These are phyloP conservation scores for Leishmania lainsoni DNA, from an alignment of 208 protist species.

Conservation along the genomic window DNA sequence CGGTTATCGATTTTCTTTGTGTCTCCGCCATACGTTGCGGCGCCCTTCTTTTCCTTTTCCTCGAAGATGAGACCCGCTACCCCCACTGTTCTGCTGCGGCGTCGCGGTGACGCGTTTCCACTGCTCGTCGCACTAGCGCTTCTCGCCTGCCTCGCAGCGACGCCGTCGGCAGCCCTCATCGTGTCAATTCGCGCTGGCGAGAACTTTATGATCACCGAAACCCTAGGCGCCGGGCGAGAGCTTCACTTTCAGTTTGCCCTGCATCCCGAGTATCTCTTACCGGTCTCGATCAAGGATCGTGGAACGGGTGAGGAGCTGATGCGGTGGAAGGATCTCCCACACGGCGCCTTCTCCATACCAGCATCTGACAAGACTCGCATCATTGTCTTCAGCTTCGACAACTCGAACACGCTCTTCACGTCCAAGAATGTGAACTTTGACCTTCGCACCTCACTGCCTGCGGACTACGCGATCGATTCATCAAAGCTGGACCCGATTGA, in stretches of 20 bases:
- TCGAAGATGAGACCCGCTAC: neutral
- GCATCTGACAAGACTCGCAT: conserved; percentile 14
- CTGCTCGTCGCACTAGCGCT: conserved; percentile 5
- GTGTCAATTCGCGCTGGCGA: conserved; percentile 34
- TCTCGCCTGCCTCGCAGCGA: neutral
- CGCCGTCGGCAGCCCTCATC: conserved; percentile 22
- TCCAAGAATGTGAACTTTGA: conserved; percentile 47
- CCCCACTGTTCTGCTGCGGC: neutral
- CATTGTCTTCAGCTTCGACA: conserved; percentile 58
- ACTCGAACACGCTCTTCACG: conserved; percentile 45
- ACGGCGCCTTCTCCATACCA: conserved; percentile 42
- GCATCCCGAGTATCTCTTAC: conserved; percentile 26
- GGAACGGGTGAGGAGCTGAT: conserved; percentile 20
- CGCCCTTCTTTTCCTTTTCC: neutral
- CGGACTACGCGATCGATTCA: conserved; percentile 25
- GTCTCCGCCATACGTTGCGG: neutral
- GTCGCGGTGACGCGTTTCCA: neutral
- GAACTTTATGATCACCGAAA: conserved; percentile 40
- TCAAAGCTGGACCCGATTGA: conserved; percentile 76
- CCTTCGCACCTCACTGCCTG: conserved; percentile 42
- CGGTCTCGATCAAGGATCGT: conserved; percentile 32
- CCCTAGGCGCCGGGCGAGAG: conserved; percentile 25
- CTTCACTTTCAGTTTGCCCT: conserved; percentile 63
- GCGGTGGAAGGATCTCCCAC: conserved; percentile 22
- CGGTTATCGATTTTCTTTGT: neutral